Evolutionary conservation across 805 yeast genomes (phyloP).

Genomic region (Torulaspora delbrueckii): DNA sequence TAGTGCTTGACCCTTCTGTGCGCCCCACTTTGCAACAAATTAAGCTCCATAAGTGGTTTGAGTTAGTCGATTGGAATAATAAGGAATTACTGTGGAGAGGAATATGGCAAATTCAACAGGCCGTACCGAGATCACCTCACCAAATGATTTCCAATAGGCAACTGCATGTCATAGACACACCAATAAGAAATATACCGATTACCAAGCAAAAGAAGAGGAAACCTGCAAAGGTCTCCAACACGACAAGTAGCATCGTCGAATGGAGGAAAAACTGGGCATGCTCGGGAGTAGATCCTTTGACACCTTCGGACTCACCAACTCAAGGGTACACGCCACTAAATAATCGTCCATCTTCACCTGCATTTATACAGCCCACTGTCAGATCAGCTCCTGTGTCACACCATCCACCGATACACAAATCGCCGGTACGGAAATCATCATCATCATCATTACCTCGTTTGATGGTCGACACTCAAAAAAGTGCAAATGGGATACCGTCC

Average conservation of each 20-base stretch:
- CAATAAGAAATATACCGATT: constrained; percentile 27
- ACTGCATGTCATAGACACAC: constrained; percentile 29
- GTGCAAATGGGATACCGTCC: background rate
- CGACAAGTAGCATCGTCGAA: constrained; percentile 36
- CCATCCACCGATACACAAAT: background rate
- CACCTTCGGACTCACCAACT: background rate
- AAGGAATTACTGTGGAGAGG: constrained; percentile 64
- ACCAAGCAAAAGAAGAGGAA: constrained; percentile 29
- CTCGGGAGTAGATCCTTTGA: constrained; percentile 1
- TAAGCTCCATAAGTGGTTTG: constrained; percentile 68
- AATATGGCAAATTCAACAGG: constrained; percentile 54
- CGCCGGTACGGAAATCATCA: constrained; percentile 1
- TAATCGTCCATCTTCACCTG: constrained; percentile 1
- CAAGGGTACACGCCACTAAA: background rate
- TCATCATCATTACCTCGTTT: constrained; percentile 1
- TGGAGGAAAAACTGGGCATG: constrained; percentile 37
- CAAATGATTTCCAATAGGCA: constrained; percentile 21
- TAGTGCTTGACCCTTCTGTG: constrained; percentile 65
- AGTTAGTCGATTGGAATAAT: constrained; percentile 60
- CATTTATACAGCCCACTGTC: background rate
- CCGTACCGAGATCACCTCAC: constrained; percentile 17
- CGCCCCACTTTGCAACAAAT: constrained; percentile 56
- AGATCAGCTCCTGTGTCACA: background rate
- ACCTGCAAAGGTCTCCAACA: constrained; percentile 29
- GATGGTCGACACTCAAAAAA: background rate